Evolutionary conservation across 1,139 yeast species (phyloP).

Genomic region (Pichia sp.): DNA sequence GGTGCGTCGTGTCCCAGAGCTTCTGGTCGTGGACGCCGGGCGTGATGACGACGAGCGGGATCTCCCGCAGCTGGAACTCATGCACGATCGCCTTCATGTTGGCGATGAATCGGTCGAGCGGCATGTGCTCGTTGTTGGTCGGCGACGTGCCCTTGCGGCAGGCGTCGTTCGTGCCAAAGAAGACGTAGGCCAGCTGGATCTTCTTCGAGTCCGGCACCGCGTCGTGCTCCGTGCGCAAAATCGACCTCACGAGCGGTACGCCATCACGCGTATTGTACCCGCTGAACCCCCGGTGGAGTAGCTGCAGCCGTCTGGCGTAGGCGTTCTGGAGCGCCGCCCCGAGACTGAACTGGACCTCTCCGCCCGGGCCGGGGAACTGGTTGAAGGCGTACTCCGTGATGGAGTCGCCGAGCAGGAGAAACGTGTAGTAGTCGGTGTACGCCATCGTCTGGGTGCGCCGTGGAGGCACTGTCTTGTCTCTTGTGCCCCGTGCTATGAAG

Average conservation of each 20-base stretch:
- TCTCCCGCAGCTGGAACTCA: constrained; percentile 37
- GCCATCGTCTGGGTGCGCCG: constrained; percentile 6
- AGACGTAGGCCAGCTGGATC: constrained; percentile 42
- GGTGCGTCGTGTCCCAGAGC: constrained; percentile 33
- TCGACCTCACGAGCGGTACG: constrained; percentile 40
- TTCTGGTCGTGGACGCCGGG: constrained; percentile 56
- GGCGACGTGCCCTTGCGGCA: constrained; percentile 26
- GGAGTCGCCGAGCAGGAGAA: constrained; percentile 66
- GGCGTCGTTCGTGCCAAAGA: constrained; percentile 80
- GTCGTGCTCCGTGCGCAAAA: constrained; percentile 43
- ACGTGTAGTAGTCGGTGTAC: constrained; percentile 33
- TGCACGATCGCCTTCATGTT: constrained; percentile 45
- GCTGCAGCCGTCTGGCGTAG: constrained; percentile 51
- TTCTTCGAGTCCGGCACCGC: constrained; percentile 30
- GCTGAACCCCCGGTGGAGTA: constrained; percentile 56
- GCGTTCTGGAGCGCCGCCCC: constrained; percentile 48
- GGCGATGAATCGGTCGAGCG: constrained; percentile 42
- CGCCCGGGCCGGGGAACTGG: constrained; percentile 22
- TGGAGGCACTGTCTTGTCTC: too few species aligned
- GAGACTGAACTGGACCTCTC: constrained; percentile 37
- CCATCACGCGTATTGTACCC: constrained; percentile 62
- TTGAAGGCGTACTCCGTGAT: constrained; percentile 53
- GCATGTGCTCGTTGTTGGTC: constrained; percentile 48
- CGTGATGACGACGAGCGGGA: constrained; percentile 52
- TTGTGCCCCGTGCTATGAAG: too few species aligned